Base-by-base conservation (phyloP, 257 asterid genomes). In the Solanum sejunctum region DNA sequence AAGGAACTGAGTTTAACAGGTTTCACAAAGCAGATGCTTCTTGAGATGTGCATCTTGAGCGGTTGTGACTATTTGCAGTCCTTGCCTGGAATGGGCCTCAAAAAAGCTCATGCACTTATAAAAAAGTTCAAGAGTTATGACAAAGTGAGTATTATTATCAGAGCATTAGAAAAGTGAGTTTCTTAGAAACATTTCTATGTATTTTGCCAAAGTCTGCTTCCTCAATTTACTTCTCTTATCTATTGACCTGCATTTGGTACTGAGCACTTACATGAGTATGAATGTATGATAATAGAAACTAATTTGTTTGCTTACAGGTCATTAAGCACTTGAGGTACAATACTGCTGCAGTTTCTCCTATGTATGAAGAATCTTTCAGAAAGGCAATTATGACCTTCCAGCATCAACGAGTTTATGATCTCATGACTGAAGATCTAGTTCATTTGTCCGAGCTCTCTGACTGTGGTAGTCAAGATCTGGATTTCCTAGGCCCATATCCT, bases 401-500 rank as follows among this genome's bases (percentile, higher is more conserved):
- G 93, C 95, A 96, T 86, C 99, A 96, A 86, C 91, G 97, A 60
- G 98, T 96, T 84, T 96, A 93, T 87, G 96, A 96, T 86, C 96
- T 93, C 51, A 83, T 89, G 36, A 70, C 85, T 56, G 95, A 93
- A 88, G 93, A 88, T 77, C 89, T 95, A 83, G 90, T 92, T 47
- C 91, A 94, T 89, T 87, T 97, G 56, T 90, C 97, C 26, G 91
- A 92, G 89, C 92, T 93, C 64, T 83, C 86, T 84, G 92, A 82
- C 58, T 17, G 77, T 80, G 66, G 83, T 11, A 88, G 88, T 86
- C 94, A 91, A 81, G 92, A 90, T 88, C 86, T 90, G 41, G 97
- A 93, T 81, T 97, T 97, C 91, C 88, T 95, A 88, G 99, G 99
- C 47, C 98, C 98, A 95, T 96, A 96, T 96, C 99, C 98, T 93